phyloP scores from a whole-genome alignment of 2,329 filamentous ascomycete genomes.

The Penicillium sp. region DNA sequence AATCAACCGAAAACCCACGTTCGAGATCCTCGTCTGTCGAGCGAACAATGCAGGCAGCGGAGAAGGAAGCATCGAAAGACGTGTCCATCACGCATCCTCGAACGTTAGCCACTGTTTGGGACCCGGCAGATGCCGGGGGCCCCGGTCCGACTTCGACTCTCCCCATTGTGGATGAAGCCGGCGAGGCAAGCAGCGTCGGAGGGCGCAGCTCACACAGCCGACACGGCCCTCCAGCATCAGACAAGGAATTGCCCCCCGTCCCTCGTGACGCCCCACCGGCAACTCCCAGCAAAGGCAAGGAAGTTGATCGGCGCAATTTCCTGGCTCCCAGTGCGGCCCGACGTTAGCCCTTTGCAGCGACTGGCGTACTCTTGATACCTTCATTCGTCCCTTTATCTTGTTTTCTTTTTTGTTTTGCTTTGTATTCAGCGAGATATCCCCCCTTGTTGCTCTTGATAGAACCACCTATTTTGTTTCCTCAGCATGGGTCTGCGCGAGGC shows the following conservation, averaged over 20 bases:
- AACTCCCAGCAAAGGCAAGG: conserved; percentile 22
- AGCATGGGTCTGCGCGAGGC: conserved; percentile 15
- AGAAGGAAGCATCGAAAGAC: conserved; percentile 54
- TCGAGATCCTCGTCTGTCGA: conserved; percentile 40
- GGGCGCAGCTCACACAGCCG: conserved; percentile 49
- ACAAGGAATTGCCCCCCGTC: conserved; percentile 27
- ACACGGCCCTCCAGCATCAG: conserved; percentile 19
- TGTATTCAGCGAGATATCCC: conserved; percentile 20
- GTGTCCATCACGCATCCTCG: conserved; percentile 55
- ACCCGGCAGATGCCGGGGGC: conserved; percentile 48
- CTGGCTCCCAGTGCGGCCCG: background rate
- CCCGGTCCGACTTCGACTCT: conserved; percentile 50
- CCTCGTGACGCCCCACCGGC: conserved; percentile 14
- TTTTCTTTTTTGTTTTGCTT: conserved; percentile 5
- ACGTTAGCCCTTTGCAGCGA: conserved; percentile 2
- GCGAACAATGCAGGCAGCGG: conserved; percentile 50
- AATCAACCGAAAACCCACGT: conserved; percentile 24
- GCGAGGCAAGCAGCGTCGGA: conserved; percentile 61
- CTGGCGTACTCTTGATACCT: background rate
- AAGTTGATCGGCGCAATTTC: conserved; percentile 11
- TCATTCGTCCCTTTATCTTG: conserved; percentile 5
- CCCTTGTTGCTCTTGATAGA: conserved; percentile 18
- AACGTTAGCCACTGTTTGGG: conserved; percentile 51
- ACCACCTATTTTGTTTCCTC: conserved; percentile 10
- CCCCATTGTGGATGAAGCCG: conserved; percentile 84